Evolutionary conservation across 768 basidiomycete species (phyloP).

Genomic region (Mycena olivaceomarginata): DNA sequence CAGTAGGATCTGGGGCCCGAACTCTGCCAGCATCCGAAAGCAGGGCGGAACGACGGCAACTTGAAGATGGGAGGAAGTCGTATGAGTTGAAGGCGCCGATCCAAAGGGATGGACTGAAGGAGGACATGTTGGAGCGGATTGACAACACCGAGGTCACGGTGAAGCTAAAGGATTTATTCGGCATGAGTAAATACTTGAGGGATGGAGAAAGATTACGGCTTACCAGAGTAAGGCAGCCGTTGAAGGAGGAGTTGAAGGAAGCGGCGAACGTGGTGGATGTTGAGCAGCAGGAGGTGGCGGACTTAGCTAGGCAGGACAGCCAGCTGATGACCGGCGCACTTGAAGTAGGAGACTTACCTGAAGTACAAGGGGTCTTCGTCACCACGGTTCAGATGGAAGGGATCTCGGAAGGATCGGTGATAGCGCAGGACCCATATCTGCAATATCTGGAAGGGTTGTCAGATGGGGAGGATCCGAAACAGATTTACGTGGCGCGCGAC

Average conservation of each 20-base stretch:
- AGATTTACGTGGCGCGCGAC: constrained; percentile 24
- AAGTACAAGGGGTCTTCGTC: constrained; percentile 23
- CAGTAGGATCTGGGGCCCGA: constrained; percentile 13
- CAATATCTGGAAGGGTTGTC: constrained; percentile 1
- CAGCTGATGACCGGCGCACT: background rate
- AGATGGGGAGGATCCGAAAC: background rate
- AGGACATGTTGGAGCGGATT: constrained; percentile 17
- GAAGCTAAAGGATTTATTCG: constrained; percentile 3
- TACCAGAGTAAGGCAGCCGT: background rate
- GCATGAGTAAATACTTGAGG: constrained; percentile 8
- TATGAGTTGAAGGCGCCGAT: constrained; percentile 22
- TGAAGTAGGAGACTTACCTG: background rate
- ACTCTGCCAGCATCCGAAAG: constrained; percentile 5
- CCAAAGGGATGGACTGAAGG: constrained; percentile 8
- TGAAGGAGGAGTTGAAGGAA: background rate
- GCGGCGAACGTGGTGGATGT: background rate
- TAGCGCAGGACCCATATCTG: background rate
- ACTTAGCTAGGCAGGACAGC: background rate
- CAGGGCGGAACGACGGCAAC: background rate
- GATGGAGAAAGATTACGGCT: constrained; percentile 22
- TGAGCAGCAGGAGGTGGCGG: background rate
- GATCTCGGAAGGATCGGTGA: constrained; percentile 6
- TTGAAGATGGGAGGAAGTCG: background rate
- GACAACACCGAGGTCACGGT: constrained; percentile 21
- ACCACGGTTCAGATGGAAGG: background rate